Percentiles rank a stretch among this genome's conserved stretches.
Conservation (phyloP, 495 filamentous ascomycete species). For the Lindgomyces ingoldianus region DNA sequence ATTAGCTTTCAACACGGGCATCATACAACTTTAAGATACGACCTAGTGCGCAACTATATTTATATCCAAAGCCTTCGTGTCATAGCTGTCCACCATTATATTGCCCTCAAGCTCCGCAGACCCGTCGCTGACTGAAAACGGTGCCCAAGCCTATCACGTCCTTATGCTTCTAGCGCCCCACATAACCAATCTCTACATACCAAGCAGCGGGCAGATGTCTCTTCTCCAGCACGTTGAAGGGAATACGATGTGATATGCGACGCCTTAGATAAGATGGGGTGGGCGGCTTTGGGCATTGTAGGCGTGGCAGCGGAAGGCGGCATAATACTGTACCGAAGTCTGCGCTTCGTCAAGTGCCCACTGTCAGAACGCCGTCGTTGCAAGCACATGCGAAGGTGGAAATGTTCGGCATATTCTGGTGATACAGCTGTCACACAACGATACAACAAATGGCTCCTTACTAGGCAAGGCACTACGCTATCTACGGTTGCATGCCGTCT, state of each 20-base stretch:
- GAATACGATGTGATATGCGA: neutral
- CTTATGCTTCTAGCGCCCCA: constrained; percentile 1
- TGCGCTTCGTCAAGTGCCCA: no score
- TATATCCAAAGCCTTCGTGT: no score
- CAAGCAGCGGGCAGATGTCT: constrained; percentile 1
- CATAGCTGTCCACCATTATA: no score
- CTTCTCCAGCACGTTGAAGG: neutral
- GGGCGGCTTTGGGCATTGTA: neutral
- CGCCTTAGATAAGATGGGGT: constrained; percentile 3
- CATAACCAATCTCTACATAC: constrained; percentile 1
- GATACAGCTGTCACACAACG: neutral
- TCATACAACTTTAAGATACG: no score
- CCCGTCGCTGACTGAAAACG: neutral
- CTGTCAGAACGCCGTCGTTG: no score
- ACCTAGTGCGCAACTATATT: no score
- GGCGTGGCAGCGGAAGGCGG: neutral
- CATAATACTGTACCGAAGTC: neutral
- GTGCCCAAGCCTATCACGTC: constrained; percentile 1
- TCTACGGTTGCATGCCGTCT: no score
- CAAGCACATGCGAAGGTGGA: neutral
- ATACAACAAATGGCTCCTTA: neutral
- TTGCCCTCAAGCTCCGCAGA: no score
- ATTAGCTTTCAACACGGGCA: no score
- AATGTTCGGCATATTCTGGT: neutral
- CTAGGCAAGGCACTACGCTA: constrained; percentile 1